phyloP scores from a whole-genome alignment of 805 yeast genomes.

The Sungouiozyma ichnusensis region DNA sequence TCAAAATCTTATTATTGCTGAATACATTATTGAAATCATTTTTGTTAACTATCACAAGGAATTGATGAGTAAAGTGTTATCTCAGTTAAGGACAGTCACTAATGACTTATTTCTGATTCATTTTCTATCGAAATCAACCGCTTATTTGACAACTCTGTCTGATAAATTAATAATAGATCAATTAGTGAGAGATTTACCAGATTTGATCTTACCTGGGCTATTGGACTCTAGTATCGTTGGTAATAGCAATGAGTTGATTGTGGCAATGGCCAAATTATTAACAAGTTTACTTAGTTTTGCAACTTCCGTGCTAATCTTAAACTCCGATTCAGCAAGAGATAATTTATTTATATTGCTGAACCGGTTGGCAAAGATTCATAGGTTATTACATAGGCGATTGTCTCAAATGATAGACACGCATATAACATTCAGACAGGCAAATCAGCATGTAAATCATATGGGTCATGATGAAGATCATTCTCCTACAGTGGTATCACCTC shows the following conservation, averaged over 20 bases:
- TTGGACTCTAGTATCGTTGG: conserved; percentile 7
- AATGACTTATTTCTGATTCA: conserved; percentile 14
- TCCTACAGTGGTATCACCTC: conserved; percentile 25
- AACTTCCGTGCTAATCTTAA: conserved; percentile 8
- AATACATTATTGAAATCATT: conserved; percentile 21
- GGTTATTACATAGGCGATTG: conserved; percentile 16
- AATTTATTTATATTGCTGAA: conserved; percentile 9
- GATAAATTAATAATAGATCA: conserved; percentile 25
- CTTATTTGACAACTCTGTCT: conserved; percentile 17
- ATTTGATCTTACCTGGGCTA: conserved; percentile 18
- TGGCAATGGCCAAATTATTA: conserved; percentile 21
- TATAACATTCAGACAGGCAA: conserved; percentile 12
- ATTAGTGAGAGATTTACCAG: conserved; percentile 17
- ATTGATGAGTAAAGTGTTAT: conserved; percentile 16
- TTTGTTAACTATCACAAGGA: conserved; percentile 24
- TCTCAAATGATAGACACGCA: conserved; percentile 16
- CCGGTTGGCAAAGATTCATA: conserved; percentile 17
- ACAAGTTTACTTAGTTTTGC: conserved; percentile 13
- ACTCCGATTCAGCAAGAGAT: conserved; percentile 11
- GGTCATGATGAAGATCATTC: conserved; percentile 6
- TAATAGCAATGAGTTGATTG: conserved; percentile 12
- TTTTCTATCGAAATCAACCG: conserved; percentile 21
- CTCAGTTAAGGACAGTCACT: conserved; percentile 13
- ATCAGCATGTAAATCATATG: neutral
- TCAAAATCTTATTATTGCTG: conserved; percentile 14